Evolutionary conservation across 129 eudicot species (phyloP).

Genomic region (Mikania micrantha): DNA sequence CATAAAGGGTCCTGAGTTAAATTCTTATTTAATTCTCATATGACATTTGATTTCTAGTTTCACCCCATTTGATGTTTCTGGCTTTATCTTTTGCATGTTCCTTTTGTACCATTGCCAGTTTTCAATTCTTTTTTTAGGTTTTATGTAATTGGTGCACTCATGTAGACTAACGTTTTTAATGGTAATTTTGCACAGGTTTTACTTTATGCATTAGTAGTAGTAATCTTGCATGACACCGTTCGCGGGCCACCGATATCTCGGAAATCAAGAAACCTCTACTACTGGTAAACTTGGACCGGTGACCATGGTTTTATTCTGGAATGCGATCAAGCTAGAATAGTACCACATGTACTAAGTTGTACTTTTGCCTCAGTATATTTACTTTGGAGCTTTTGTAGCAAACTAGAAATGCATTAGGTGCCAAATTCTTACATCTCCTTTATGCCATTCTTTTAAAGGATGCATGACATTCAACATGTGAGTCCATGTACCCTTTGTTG

Average conservation of each 20-base stretch:
- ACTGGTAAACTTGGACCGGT: constrained; percentile 21
- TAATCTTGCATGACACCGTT: constrained; percentile 3
- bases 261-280: constrained; percentile 7
- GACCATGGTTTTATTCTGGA: constrained; percentile 8
- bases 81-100: constrained; percentile 17
- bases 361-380: constrained; percentile 27
- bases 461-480: constrained; percentile 28
- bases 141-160: not conserved
- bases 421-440: constrained; percentile 30
- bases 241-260: constrained; percentile 4
- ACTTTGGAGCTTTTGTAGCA: constrained; percentile 24
- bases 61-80: constrained; percentile 13
- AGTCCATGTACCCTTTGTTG: constrained; percentile 20
- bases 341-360: constrained; percentile 17
- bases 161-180: not conserved
- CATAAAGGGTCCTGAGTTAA: not conserved
- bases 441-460: constrained; percentile 22
- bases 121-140: constrained; percentile 9
- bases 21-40: constrained; percentile 15
- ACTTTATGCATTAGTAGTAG: not conserved
- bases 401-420: constrained; percentile 35
- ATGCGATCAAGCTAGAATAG: constrained; percentile 5
- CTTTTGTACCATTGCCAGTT: constrained; percentile 14
- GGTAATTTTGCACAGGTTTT: not conserved
- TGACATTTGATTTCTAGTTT: constrained; percentile 20